Evolutionary conservation across 1,139 yeast species (phyloP).

Genomic region (Diutina mesorugosa): DNA sequence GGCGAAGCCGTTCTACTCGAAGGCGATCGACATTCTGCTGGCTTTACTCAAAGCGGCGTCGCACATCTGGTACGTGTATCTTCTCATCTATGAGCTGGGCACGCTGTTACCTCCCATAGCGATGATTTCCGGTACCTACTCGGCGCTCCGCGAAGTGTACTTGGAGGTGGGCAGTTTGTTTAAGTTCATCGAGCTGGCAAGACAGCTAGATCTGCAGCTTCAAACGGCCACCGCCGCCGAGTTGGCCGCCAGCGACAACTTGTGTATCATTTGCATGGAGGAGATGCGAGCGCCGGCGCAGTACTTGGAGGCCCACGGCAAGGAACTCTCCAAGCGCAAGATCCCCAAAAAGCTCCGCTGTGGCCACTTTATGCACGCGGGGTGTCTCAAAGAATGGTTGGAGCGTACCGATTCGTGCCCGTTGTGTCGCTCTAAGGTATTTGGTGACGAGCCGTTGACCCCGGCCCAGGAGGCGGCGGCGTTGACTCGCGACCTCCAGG

Average conservation of each 20-base stretch:
- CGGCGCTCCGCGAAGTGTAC: constrained; percentile 36
- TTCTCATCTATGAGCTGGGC: constrained; percentile 34
- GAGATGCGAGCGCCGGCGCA: constrained; percentile 45
- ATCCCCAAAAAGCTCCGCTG: constrained; percentile 70
- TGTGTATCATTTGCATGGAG: constrained; percentile 79
- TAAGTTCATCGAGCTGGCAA: constrained; percentile 47
- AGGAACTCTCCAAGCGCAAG: constrained; percentile 24
- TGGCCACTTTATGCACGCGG: constrained; percentile 80
- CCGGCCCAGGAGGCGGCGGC: background rate
- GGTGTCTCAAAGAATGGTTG: constrained; percentile 88
- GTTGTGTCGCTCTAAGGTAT: constrained; percentile 72
- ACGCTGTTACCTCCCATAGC: constrained; percentile 48
- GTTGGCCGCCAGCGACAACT: constrained; percentile 41
- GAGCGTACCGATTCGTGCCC: constrained; percentile 90
- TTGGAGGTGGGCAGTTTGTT: constrained; percentile 39
- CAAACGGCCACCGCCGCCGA: constrained; percentile 51
- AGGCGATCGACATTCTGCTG: constrained; percentile 42
- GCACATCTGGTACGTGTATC: constrained; percentile 21
- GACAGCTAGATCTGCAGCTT: constrained; percentile 52
- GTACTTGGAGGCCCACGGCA: constrained; percentile 12
- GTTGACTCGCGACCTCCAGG: background rate
- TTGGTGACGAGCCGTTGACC: constrained; percentile 7
- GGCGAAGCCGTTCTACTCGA: constrained; percentile 46
- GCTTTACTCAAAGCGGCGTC: constrained; percentile 27
- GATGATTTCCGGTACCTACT: constrained; percentile 53